Base-by-base conservation (phyloP, 2,329 filamentous ascomycete species). In the Hymenoscyphus salicellus region DNA sequence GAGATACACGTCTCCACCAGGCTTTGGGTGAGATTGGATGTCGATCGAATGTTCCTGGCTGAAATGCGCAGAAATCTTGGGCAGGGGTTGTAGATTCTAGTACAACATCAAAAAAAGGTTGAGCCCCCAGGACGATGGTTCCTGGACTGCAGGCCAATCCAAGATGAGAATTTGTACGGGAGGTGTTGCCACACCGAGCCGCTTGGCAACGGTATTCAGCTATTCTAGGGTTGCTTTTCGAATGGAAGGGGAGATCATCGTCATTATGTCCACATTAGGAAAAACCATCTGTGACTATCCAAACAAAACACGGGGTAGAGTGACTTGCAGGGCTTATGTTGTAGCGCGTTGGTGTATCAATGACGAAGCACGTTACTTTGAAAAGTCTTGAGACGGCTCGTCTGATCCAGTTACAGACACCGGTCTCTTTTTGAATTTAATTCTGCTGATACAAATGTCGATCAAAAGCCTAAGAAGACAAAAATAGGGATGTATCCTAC, bases 11-110 rank as follows among this genome's bases (percentile, higher is more conserved):
- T 46, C 65, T 17, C 16, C 28, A 20, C 33, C 55, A 33, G 3
- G 28, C 41, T 63, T 52, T 59, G 55, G 16, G 26, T 49, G 58
- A 64, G 63, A 57, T 62, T 58, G 57, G 32, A 62, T 66, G 66
- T 60, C 55, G 68, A 68, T 70, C 66, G n/a, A 63, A 49, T 23
- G 17, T 30, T 58, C 58, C 55, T 64, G n/a, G 32, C 63, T n/a
- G 58, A 65, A 63, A 65, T 68, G 61, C 68, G 59, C 32, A 60
- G 55, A 28, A 20, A 10, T 30, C 7, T 8, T 30, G 3, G 14
- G 28, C 28, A 56, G 26, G 55, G 55, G 28, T 26, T 23, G 8
- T 20, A 8, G 14, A 17, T 20, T 11, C 23, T 32, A 32, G 32
- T 16, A 23, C 20, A 4, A 28, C 2, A 10, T 43, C 8, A 43